These are phyloP conservation scores for Pleurotus salmoneostramineus DNA, from an alignment of 768 basidiomycete genomes.

Conservation along the genomic window DNA sequence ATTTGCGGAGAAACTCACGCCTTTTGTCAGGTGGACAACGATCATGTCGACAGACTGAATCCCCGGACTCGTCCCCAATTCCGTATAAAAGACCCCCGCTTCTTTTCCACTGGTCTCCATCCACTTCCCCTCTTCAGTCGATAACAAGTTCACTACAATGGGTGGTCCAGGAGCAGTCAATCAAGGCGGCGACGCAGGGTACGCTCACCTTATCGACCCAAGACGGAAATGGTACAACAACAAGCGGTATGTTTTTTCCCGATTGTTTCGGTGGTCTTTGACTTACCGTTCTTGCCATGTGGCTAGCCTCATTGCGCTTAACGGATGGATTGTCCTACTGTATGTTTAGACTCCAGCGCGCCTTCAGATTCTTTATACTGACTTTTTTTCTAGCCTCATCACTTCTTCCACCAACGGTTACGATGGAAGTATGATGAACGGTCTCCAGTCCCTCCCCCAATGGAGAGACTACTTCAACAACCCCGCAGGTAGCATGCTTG, in stretches of 20 bases:
- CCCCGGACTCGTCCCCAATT: constrained; percentile 11
- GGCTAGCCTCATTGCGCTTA: constrained; percentile 52
- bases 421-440: constrained; percentile 80
- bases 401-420: constrained; percentile 76
- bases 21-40: constrained; percentile 27
- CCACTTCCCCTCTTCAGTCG: constrained; percentile 23
- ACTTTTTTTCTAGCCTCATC: constrained; percentile 44
- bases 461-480: constrained; percentile 62
- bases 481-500: constrained; percentile 55
- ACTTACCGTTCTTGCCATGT: not conserved
- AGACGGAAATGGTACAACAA: constrained; percentile 76
- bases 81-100: constrained; percentile 26
- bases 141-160: constrained; percentile 38
- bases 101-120: constrained; percentile 22
- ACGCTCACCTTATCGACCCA: constrained; percentile 58
- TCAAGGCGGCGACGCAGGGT: constrained; percentile 28
- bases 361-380: not conserved
- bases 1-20: constrained; percentile 38
- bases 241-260: constrained; percentile 42
- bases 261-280: not conserved
- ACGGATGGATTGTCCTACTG: constrained; percentile 70
- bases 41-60: constrained; percentile 16
- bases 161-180: constrained; percentile 42
- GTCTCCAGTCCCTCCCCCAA: constrained; percentile 61
- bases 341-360: constrained; percentile 14